phyloP scores from a whole-genome alignment of 805 yeast genomes.

The Saccharomycopsis capsularis region DNA sequence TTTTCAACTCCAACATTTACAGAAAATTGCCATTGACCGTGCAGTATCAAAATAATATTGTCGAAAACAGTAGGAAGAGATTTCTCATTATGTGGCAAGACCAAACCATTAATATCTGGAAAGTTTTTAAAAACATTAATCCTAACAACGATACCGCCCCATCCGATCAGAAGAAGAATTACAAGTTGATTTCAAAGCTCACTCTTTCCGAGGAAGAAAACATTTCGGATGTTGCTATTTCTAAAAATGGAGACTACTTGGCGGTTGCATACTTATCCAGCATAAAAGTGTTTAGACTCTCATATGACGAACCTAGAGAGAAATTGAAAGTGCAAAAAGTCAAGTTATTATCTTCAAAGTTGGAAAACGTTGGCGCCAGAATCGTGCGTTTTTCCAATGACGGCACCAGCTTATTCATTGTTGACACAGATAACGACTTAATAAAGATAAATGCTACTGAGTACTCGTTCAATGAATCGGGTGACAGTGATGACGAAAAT shows the following conservation, averaged over 20 bases:
- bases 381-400: conserved; percentile 39
- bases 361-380: conserved; percentile 48
- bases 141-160: neutral
- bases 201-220: conserved; percentile 71
- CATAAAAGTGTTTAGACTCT: conserved; percentile 61
- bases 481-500: conserved; percentile 33
- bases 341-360: conserved; percentile 32
- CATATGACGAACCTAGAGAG: conserved; percentile 32
- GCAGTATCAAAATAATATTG: conserved; percentile 49
- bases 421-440: conserved; percentile 55
- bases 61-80: conserved; percentile 40
- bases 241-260: conserved; percentile 56
- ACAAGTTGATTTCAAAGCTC: conserved; percentile 58
- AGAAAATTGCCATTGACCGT: conserved; percentile 57
- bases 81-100: conserved; percentile 74
- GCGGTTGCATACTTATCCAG: conserved; percentile 66
- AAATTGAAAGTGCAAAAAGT: conserved; percentile 47
- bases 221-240: conserved; percentile 60
- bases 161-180: conserved; percentile 29
- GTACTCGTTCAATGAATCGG: conserved; percentile 27
- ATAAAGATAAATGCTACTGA: conserved; percentile 33
- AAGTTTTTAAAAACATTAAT: conserved; percentile 31
- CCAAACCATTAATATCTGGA: conserved; percentile 78
- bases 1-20: conserved; percentile 65
- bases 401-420: conserved; percentile 39